Conservation (phyloP, 148 eudicot genomes). For the Cornus controversa region DNA sequence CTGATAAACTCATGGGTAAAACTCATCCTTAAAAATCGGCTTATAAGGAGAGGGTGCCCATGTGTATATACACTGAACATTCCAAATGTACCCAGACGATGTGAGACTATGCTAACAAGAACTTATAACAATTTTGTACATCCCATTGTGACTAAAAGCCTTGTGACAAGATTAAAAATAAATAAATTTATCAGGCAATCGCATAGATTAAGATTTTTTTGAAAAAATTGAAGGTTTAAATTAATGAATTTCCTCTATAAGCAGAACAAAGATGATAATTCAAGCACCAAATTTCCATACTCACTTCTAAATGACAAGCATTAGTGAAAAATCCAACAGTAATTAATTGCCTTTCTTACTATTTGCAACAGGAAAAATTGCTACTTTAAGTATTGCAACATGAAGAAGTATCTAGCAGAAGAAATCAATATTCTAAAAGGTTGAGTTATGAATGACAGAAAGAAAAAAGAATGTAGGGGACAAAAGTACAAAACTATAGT, state of each 20-base stretch:
- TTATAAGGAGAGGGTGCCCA: too few relatives aligned
- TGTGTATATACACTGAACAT: too few relatives aligned
- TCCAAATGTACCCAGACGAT: too few relatives aligned
- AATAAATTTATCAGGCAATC: conserved; percentile 7
- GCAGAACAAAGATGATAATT: background rate
- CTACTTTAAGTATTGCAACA: background rate
- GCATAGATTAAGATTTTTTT: background rate
- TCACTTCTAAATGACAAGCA: conserved; percentile 87
- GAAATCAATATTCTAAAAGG: too few relatives aligned
- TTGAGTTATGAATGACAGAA: too few relatives aligned
- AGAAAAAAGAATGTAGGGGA: too few relatives aligned
- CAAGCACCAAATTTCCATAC: conserved; percentile 15
- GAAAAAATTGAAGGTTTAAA: background rate
- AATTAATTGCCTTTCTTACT: conserved; percentile 82
- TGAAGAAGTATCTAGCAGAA: background rate
- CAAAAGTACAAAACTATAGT: too few relatives aligned
- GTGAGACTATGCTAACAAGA: too few relatives aligned
- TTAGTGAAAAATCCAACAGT: conserved; percentile 94
- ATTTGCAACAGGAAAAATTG: conserved; percentile 43
- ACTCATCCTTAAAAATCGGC: too few relatives aligned
- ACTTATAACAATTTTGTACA: conserved; percentile 82
- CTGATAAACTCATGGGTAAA: too few relatives aligned
- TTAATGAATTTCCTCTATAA: background rate
- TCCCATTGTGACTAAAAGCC: conserved; percentile 90
- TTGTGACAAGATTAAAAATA: conserved; percentile 22